These are phyloP conservation scores for Pyrus bretschneideri DNA, from an alignment of 306 rosid species.

Conservation along the genomic window DNA sequence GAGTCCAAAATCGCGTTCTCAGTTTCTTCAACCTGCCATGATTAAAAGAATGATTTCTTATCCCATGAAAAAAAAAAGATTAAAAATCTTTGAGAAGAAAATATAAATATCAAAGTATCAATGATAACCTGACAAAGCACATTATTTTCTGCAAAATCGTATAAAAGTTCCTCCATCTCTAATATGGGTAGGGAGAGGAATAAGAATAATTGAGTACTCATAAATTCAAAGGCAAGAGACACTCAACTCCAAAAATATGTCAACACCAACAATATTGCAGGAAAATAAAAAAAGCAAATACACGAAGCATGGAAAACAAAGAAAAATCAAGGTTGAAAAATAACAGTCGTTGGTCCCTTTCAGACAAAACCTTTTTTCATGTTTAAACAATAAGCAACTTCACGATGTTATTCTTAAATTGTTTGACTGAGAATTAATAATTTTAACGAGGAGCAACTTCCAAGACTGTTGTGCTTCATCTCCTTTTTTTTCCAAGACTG, in stretches of 20 bases:
- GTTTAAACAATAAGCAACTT: no score
- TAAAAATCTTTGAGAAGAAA: background rate
- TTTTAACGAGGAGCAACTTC: background rate
- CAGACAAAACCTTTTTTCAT: no score
- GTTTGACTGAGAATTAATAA: no score
- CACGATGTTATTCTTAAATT: no score
- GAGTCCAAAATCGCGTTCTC: conserved; percentile 67
- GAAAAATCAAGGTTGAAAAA: background rate
- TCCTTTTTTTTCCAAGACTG: background rate
- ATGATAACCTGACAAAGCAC: background rate
- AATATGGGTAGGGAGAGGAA: background rate
- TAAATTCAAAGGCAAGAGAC: background rate
- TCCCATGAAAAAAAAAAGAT: conserved; percentile 1
- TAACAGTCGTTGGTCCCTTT: background rate
- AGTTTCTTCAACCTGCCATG: conserved; percentile 52
- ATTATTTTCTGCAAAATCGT: background rate
- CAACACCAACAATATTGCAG: background rate
- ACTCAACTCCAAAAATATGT: background rate
- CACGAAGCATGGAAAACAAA: background rate
- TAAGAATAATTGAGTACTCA: background rate
- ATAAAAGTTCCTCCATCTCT: background rate
- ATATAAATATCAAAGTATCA: background rate
- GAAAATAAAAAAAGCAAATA: background rate
- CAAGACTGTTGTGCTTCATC: background rate
- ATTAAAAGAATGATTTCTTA: conserved; percentile 2